Base-by-base conservation (phyloP, 306 rosid species). In the Castanea mollissima region DNA sequence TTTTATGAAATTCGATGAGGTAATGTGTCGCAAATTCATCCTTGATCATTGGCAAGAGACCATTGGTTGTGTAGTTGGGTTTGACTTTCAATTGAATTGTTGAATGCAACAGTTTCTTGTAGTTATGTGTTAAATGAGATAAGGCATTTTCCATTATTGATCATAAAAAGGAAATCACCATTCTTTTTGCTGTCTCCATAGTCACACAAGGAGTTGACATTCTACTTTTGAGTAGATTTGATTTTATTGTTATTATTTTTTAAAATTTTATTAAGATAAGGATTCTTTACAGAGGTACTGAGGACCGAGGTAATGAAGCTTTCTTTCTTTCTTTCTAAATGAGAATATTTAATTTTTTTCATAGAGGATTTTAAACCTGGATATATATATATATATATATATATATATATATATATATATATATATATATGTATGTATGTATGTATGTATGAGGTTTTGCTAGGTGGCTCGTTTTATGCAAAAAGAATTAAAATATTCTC, bases 1-100 rank as follows among this genome's bases (percentile, higher is more conserved):
- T 83, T 94, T 94, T 82, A 91, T 92, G 97, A 90, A 92, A 82
- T 91, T 91, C 74, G 94, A 92, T 67, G 98, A 92, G 94, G 98
- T 90, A 49, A 76, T 63, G n/a, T 76, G 29, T 77, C 59, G 44
- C 41, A 62, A 34, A 75, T 34, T 15, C 27, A 55, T 21, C 9
- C 67, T 77, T 79, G 63, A 55, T 81, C 3, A 49, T 83, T 27
- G 52, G 56, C 29, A 29, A 75, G 21, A 4, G 74, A 29, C 41
- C 71, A 35, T 51, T 70, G 20, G 72, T 35, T 35, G 14, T 32
- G 49, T 38, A 35, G 7, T 34, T 68, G 16, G 19, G 14, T 68
- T 19, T 68, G 72, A 34, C 29, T n/a, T 10, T 68, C 52, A n/a
- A 19, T 35, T 68, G 15, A 35, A 67, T 67, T 4, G 19, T 68